Evolutionary conservation across 129 eudicot species (phyloP).

Genomic region (Erigeron canadensis): DNA sequence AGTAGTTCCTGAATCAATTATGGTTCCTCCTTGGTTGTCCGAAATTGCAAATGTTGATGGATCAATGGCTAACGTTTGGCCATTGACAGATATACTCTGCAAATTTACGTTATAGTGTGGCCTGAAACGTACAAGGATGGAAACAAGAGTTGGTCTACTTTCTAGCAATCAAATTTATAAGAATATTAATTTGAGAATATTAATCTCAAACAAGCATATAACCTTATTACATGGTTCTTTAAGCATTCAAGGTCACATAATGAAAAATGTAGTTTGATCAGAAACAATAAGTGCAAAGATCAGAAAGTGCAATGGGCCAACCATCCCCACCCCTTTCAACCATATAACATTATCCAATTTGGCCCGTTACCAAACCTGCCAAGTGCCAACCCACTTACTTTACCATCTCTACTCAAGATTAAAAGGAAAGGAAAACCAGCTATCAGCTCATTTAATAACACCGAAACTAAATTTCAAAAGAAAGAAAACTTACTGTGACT

Average conservation of each 20-base stretch:
- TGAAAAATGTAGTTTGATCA: neutral
- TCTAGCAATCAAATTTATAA: neutral
- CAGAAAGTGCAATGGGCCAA: neutral
- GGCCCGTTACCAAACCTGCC: no score
- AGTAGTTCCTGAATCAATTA: constrained; percentile 97
- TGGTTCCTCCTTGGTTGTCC: constrained; percentile 79
- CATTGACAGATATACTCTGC: constrained; percentile 81
- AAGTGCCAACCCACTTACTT: no score
- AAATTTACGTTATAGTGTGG: constrained; percentile 86
- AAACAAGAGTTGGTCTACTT: constrained; percentile 7
- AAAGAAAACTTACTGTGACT: constrained; percentile 72
- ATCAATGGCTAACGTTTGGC: constrained; percentile 67
- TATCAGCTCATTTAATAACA: neutral
- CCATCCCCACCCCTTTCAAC: neutral
- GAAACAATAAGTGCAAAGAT: neutral
- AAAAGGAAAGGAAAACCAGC: no score
- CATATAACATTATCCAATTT: neutral
- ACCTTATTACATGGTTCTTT: constrained; percentile 6
- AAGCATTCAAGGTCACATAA: neutral
- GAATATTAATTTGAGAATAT: neutral
- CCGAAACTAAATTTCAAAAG: neutral
- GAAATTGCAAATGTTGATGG: constrained; percentile 71
- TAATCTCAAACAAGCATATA: neutral
- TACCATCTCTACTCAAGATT: no score
- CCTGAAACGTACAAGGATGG: constrained; percentile 44